phyloP scores from a whole-genome alignment of 441 rosid genomes.

The Aleurites moluccanus region DNA sequence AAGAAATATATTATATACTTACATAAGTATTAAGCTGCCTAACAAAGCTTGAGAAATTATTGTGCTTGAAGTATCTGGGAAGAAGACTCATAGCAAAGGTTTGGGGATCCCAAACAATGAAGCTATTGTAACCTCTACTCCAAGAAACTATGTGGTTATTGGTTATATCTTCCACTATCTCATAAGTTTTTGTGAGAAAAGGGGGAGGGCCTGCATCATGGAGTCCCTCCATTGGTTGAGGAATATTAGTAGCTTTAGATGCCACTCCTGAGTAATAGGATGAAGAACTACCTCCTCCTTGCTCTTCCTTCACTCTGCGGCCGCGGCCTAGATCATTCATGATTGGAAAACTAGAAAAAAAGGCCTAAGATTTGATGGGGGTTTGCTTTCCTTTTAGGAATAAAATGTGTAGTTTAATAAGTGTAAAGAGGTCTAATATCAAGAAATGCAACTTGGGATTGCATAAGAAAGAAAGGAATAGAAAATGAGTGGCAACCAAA shows the following conservation, averaged over 20 bases:
- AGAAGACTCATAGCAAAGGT: slow-evolving; percentile 54
- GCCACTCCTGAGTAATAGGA: slow-evolving; percentile 1
- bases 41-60: slow-evolving; percentile 80
- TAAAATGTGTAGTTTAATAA: neutral
- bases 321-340: slow-evolving; percentile 27
- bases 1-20: slow-evolving; percentile 27
- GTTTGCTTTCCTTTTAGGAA: neutral
- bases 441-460: slow-evolving; percentile 7
- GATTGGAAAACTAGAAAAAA: neutral
- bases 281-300: slow-evolving; percentile 25
- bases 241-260: slow-evolving; percentile 25
- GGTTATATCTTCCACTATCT: slow-evolving; percentile 59
- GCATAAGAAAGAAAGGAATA: neutral
- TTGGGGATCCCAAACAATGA: slow-evolving; percentile 75
- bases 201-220: slow-evolving; percentile 68
- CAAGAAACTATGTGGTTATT: slow-evolving; percentile 65
- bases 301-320: slow-evolving; percentile 30
- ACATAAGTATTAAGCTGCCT: slow-evolving; percentile 90
- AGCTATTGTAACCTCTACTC: slow-evolving; percentile 64
- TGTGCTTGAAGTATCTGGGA: slow-evolving; percentile 80
- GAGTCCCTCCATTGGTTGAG: slow-evolving; percentile 71
- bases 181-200: slow-evolving; percentile 70
- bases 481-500: neutral
- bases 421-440: neutral
- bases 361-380: slow-evolving; percentile 4